Conservation (phyloP, 2,329 filamentous ascomycete genomes). For the Clonostachys rosea region DNA sequence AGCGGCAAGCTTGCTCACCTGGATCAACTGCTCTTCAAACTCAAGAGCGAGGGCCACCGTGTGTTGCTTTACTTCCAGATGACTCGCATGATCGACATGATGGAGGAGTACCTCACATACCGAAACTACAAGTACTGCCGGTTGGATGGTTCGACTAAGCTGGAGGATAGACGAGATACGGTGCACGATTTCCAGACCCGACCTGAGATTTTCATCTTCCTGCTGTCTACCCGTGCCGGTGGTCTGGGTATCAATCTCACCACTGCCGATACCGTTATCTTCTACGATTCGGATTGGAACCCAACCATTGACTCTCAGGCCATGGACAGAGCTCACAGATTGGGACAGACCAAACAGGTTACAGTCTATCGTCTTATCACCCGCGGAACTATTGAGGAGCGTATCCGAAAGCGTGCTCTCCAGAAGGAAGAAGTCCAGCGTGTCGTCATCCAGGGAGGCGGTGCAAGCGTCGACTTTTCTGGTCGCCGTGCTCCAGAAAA, state of each 20-base stretch:
- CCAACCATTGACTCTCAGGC: slow-evolving; percentile 97
- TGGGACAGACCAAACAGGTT: slow-evolving; percentile 92
- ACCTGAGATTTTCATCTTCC: slow-evolving; percentile 94
- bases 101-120: slow-evolving; percentile 98
- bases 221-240: slow-evolving; percentile 92
- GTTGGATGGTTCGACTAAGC: slow-evolving; percentile 92
- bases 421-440: slow-evolving; percentile 99
- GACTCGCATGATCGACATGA: slow-evolving; percentile 99
- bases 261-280: slow-evolving; percentile 95
- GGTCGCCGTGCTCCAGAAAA: slow-evolving; percentile 83
- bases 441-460: slow-evolving; percentile 90
- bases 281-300: slow-evolving; percentile 99
- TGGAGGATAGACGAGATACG: slow-evolving; percentile 94
- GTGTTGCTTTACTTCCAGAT: slow-evolving; percentile 99
- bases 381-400: slow-evolving; percentile 93
- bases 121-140: slow-evolving; percentile 99
- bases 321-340: slow-evolving; percentile 97
- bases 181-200: slow-evolving; percentile 95
- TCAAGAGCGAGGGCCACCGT: slow-evolving; percentile 90
- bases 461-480: slow-evolving; percentile 92
- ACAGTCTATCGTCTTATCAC: slow-evolving; percentile 98
- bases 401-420: slow-evolving; percentile 91
- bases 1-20: slow-evolving; percentile 93
- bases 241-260: slow-evolving; percentile 98
- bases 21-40: slow-evolving; percentile 78